A percentile compares a stretch with the other conserved stretches of the same genome.
phyloP scores from a whole-genome alignment of 2,329 filamentous ascomycete species.

The Aspergillus clavatus region DNA sequence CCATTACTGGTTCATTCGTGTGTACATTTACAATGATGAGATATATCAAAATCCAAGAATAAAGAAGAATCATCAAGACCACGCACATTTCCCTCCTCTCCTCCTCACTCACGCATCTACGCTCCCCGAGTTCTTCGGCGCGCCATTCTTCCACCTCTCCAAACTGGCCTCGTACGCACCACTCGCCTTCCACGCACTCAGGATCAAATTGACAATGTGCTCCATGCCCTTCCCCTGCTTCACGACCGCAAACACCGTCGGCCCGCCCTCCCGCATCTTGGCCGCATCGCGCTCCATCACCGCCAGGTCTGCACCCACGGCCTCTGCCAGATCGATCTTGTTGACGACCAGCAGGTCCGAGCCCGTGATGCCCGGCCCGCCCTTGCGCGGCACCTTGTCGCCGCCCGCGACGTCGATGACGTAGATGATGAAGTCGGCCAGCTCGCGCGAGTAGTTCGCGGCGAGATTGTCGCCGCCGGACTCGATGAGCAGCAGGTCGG shows the following conservation, averaged over 20 bases:
- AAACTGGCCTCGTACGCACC: constrained; percentile 57
- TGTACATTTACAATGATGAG: constrained; percentile 6
- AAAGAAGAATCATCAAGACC: too few species aligned
- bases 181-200: constrained; percentile 88
- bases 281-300: constrained; percentile 95
- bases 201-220: constrained; percentile 79
- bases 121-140: constrained; percentile 32
- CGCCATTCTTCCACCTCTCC: constrained; percentile 43
- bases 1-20: too few species aligned
- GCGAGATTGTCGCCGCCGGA: constrained; percentile 94
- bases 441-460: constrained; percentile 90
- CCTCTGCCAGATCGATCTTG: constrained; percentile 90
- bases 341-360: constrained; percentile 91
- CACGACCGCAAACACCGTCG: constrained; percentile 95
- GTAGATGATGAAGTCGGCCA: constrained; percentile 97
- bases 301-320: constrained; percentile 79
- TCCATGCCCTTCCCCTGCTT: constrained; percentile 83
- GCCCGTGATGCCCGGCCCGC: constrained; percentile 94
- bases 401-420: constrained; percentile 96
- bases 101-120: constrained; percentile 28
- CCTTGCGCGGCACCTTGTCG: constrained; percentile 94
- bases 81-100: too few species aligned
- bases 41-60: too few species aligned
- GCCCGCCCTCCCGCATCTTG: constrained; percentile 92
- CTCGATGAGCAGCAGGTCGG: constrained; percentile 89